Percentiles rank a stretch among this genome's conserved stretches.
phyloP scores from a whole-genome alignment of 1,284 basidiomycete species.

The Marasmius fiardii region DNA sequence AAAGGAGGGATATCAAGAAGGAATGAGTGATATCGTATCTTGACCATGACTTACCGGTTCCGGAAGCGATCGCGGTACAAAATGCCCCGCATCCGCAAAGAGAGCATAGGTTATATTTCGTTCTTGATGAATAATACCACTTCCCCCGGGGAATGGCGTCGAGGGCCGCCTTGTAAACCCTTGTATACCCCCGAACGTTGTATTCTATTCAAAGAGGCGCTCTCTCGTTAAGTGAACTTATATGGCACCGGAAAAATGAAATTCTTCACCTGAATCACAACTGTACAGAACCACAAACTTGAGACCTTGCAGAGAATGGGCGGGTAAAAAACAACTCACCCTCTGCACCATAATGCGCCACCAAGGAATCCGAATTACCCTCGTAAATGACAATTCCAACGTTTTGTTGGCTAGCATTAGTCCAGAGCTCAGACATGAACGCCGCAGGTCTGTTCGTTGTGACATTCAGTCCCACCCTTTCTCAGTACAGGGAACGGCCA shows the following conservation, averaged over 20 bases:
- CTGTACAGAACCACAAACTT: not conserved
- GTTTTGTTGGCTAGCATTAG: conserved; percentile 34
- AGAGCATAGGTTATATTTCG: conserved; percentile 45
- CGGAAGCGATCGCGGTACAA: conserved; percentile 8
- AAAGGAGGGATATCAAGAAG: not conserved
- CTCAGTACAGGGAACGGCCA: not conserved
- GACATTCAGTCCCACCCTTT: conserved; percentile 6
- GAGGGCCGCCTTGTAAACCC: conserved; percentile 46
- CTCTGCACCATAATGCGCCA: conserved; percentile 43
- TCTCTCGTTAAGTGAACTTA: not conserved
- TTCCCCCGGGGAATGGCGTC: conserved; percentile 45
- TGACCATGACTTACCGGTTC: conserved; percentile 5
- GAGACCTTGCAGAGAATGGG: not conserved
- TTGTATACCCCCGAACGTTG: conserved; percentile 48
- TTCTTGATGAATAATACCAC: conserved; percentile 50
- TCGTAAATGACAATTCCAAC: conserved; percentile 43
- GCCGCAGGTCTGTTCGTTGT: conserved; percentile 35
- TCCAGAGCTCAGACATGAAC: conserved; percentile 44
- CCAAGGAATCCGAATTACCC: conserved; percentile 46
- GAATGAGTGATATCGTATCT: no score
- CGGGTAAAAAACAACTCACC: conserved; percentile 15
- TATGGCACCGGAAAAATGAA: not conserved
- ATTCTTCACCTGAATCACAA: conserved; percentile 40
- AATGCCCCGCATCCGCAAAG: conserved; percentile 38
- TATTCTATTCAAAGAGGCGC: conserved; percentile 34